Evolutionary conservation across 116 monocot genomes (phyloP), one percentile per base, ranked within the genome.

Genomic region (Zostera marina): DNA sequence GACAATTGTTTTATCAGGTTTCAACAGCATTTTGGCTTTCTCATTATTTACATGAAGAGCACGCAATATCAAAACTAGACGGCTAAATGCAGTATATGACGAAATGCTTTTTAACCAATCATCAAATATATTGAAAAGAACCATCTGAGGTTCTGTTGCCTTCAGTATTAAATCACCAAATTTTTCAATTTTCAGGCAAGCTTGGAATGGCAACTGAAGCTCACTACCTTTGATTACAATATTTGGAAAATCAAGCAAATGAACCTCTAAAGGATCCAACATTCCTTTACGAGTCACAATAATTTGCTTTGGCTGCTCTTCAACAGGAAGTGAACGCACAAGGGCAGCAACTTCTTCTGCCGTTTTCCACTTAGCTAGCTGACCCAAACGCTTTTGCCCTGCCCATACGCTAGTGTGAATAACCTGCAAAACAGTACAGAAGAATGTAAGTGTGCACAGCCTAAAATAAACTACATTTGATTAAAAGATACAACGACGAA

Each of bases 371-470:
- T 98, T 98, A 14, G 96, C 96, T 56, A 98, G 57, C 74, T 98
- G 96, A 19, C 96, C 96, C 12, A 98, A 80, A 85, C 96, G 96
- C 69, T 98, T 98, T 64, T 98, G 96, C 42, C 96, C 96, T 21
- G 96, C 96, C 96, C 96, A 98, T 1, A 98, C 90, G 69, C 96
- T 98, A 5, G 96, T 89, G 69, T 98, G 96, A 57, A 98, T 98
- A 14, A 98, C 90, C 94, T 96, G 76, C 59, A 71, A 53, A 44
- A 20, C 10, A 11, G 15, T 32, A 56, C 38, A 14, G 8, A 1
- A 14, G 19, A 0, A 39, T 32, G 32, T 32, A 32, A 32, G 32
- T 32, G n/a, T 32, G 32, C 32, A 32, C 5, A 32, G 5, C 32
- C 0, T 32, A 32, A 32, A 32, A 32, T 32, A 32, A 3, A 3